Evolutionary conservation across 1,284 basidiomycete species (phyloP), one percentile per base, ranked within the genome.

Genomic region (Papiliotrema flavescens): DNA sequence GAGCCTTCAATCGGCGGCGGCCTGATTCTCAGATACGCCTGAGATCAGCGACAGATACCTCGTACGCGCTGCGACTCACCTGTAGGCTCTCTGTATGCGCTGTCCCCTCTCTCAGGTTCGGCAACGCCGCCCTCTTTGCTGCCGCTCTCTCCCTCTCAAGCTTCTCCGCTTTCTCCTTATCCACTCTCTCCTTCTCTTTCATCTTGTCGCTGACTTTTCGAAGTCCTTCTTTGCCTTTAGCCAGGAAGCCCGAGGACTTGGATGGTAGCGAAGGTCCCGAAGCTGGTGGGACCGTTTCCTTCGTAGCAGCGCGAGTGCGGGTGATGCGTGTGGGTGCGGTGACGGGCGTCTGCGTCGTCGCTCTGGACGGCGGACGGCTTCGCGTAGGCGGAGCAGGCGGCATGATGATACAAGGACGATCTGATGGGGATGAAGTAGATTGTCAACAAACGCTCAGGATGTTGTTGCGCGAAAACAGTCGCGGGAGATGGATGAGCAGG

Each of bases 21-120:
- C 7, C 78, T 64, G 19, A 79, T 76, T 9, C 78, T 61, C 13
- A 79, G 65, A 62, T 69, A 79, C 11, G 78, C 74, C 75, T 79
- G 35, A 34, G 22, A 15, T 34, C 32, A 9, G n/a, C 14, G 2
- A 6, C 43, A 40, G 19, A 41, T 20, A 40, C 41, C 22, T 36
- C n/a, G 41, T 5, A 6, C 28, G 5, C 28, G 28, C 28, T 32
- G 11, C 19, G 47, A 54, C 63, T 36, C 28, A 69, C 68, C 61
- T 71, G 62, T 2, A 71, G 51, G 24, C 59, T 64, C 52, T 69
- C 66, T 0, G 64, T 56, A 32, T 57, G 55, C 11, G 48, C 53
- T 5, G 49, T 43, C 14, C n/a, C 42, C 6, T 51, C 55, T 15
- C 47, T 26, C 13, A 9, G 39, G 3, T 47, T 49, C 14, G 32